These are phyloP conservation scores for Saccharomyces hybrid DNA, from an alignment of 1,139 yeast genomes.

Conservation along the genomic window DNA sequence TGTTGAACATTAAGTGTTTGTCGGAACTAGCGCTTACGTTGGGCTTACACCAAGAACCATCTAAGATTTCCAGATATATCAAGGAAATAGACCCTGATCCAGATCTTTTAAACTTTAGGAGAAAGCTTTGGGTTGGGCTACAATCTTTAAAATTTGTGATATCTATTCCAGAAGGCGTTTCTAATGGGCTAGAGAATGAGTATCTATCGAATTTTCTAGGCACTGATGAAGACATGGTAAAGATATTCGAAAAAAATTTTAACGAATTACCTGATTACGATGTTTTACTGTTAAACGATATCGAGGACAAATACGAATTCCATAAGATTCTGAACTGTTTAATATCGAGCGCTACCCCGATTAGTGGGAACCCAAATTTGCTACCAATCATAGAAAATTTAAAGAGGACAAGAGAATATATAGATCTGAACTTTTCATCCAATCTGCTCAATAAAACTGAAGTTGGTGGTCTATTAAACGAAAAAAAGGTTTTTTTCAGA, in stretches of 20 bases:
- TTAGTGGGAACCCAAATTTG: conserved; percentile 5
- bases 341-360: conserved; percentile 8
- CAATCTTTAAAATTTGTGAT: conserved; percentile 13
- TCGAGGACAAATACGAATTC: conserved; percentile 15
- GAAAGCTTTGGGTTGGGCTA: conserved; percentile 19
- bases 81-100: conserved; percentile 7
- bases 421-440: conserved; percentile 1
- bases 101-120: conserved; percentile 8
- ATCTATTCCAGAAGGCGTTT: conserved; percentile 13
- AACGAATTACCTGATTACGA: conserved; percentile 6
- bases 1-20: conserved; percentile 13
- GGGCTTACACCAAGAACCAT: conserved; percentile 18
- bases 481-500: not conserved
- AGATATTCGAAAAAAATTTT: conserved; percentile 3
- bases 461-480: not conserved
- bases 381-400: conserved; percentile 9
- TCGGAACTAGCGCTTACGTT: conserved; percentile 12
- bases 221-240: conserved; percentile 1
- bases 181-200: conserved; percentile 5
- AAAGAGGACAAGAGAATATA: conserved; percentile 2
- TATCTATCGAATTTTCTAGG: conserved; percentile 11
- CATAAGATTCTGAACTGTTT: conserved; percentile 12
- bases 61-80: conserved; percentile 9
- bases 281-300: conserved; percentile 8
- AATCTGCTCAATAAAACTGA: not conserved